Evolutionary conservation across 495 filamentous ascomycete genomes (phyloP).

Genomic region (Clavariopsis aquatica): DNA sequence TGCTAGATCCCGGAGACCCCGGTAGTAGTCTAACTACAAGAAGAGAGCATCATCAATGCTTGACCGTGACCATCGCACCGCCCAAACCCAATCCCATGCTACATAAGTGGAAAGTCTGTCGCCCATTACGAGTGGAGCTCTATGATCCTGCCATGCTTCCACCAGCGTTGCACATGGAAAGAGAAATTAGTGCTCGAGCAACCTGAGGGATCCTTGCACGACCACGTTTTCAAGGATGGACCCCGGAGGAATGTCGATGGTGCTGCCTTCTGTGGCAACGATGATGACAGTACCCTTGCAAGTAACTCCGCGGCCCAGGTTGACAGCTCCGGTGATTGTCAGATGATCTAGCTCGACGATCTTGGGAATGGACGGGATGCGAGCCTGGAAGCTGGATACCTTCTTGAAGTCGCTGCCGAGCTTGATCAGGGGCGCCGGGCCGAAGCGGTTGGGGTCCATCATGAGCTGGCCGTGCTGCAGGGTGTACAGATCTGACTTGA

Average conservation of each 20-base stretch:
- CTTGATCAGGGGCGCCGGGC: conserved; percentile 98
- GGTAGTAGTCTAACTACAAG: conserved; percentile 18
- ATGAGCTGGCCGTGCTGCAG: conserved; percentile 97
- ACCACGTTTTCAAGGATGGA: conserved; percentile 98
- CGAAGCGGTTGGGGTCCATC: conserved; percentile 94
- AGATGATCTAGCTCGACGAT: conserved; percentile 98
- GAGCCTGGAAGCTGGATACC: conserved; percentile 99
- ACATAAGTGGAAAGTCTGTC: background rate
- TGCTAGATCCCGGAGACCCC: background rate
- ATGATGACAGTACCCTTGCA: conserved; percentile 99
- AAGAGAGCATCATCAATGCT: conserved; percentile 7
- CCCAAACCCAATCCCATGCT: background rate
- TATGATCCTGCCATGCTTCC: background rate
- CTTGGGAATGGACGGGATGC: conserved; percentile 92
- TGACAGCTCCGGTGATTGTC: conserved; percentile 95
- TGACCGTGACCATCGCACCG: background rate
- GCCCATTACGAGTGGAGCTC: background rate
- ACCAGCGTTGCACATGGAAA: background rate
- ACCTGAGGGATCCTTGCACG: conserved; percentile 93
- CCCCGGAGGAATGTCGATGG: conserved; percentile 95
- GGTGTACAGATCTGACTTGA: conserved; percentile 99
- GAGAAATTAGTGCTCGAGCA: conserved; percentile 78
- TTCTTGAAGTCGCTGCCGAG: conserved; percentile 99
- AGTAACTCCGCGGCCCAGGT: conserved; percentile 90
- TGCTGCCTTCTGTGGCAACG: conserved; percentile 94